These are phyloP conservation scores for Botrytis deweyae DNA, from an alignment of 2,329 filamentous ascomycete genomes.

Conservation along the genomic window DNA sequence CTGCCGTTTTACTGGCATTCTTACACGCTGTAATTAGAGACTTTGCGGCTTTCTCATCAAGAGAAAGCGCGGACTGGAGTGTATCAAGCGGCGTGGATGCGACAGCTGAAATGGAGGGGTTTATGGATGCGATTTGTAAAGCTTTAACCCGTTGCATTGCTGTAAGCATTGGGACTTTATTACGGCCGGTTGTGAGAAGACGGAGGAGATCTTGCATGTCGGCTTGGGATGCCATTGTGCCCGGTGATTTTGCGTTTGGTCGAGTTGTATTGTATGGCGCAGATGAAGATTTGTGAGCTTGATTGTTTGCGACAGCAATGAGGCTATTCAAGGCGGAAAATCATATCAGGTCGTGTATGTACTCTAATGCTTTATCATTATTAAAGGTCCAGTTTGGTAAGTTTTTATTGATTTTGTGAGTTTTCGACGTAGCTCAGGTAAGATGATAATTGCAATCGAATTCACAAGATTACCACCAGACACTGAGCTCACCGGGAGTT, in stretches of 20 bases:
- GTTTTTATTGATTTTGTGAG: neutral
- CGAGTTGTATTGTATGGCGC: neutral
- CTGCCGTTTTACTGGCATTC: slow-evolving; percentile 28
- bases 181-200: slow-evolving; percentile 52
- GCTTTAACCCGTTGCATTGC: slow-evolving; percentile 59
- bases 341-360: neutral
- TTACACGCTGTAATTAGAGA: slow-evolving; percentile 37
- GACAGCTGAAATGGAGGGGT: slow-evolving; percentile 36
- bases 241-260: neutral
- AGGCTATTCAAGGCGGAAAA: neutral
- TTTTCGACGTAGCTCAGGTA: neutral
- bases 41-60: slow-evolving; percentile 39
- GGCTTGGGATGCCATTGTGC: slow-evolving; percentile 28
- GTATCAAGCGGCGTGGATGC: slow-evolving; percentile 31
- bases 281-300: neutral
- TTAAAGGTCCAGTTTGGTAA: neutral
- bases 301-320: neutral
- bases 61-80: slow-evolving; percentile 30
- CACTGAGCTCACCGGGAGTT: neutral
- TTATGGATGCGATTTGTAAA: slow-evolving; percentile 54
- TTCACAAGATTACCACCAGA: neutral
- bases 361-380: neutral
- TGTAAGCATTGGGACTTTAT: slow-evolving; percentile 58
- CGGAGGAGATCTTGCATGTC: slow-evolving; percentile 62
- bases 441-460: neutral